phyloP scores from a whole-genome alignment of 192 early-diverging fungal species.

The Entomortierella lignicola region DNA sequence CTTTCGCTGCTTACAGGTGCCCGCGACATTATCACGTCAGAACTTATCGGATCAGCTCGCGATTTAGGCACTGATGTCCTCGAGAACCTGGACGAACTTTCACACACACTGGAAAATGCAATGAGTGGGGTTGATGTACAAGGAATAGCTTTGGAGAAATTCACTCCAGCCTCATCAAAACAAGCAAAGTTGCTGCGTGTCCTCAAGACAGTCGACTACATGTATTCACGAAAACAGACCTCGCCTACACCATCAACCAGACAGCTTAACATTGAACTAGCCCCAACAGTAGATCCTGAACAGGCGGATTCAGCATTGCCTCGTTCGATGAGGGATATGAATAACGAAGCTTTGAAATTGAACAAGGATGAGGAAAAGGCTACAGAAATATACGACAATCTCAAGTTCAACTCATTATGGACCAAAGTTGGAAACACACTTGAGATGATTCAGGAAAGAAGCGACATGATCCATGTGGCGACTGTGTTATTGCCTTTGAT shows the following conservation, averaged over 20 bases:
- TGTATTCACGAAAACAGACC: slow-evolving; percentile 68
- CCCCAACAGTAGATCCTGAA: slow-evolving; percentile 57
- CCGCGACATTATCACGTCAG: slow-evolving; percentile 79
- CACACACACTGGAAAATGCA: slow-evolving; percentile 63
- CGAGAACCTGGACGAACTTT: slow-evolving; percentile 77
- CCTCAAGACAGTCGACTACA: slow-evolving; percentile 94
- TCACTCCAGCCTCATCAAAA: slow-evolving; percentile 84
- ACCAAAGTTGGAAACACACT: slow-evolving; percentile 79
- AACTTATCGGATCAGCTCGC: slow-evolving; percentile 78
- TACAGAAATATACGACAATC: slow-evolving; percentile 61
- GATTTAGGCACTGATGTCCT: slow-evolving; percentile 74
- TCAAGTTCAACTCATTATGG: slow-evolving; percentile 80
- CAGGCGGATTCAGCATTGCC: slow-evolving; percentile 42
- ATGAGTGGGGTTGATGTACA: slow-evolving; percentile 78
- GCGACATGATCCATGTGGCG: slow-evolving; percentile 89
- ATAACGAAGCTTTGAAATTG: slow-evolving; percentile 22
- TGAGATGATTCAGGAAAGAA: slow-evolving; percentile 75
- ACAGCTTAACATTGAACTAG: slow-evolving; percentile 54
- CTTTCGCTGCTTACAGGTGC: slow-evolving; percentile 79
- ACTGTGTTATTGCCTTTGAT: slow-evolving; percentile 96
- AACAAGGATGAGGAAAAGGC: slow-evolving; percentile 64
- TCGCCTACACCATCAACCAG: slow-evolving; percentile 44
- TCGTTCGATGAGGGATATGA: slow-evolving; percentile 59
- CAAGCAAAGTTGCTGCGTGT: slow-evolving; percentile 94
- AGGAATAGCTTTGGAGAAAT: slow-evolving; percentile 76